These are phyloP conservation scores for Capsicum chinense DNA, from an alignment of 257 asterid genomes.

Conservation along the genomic window DNA sequence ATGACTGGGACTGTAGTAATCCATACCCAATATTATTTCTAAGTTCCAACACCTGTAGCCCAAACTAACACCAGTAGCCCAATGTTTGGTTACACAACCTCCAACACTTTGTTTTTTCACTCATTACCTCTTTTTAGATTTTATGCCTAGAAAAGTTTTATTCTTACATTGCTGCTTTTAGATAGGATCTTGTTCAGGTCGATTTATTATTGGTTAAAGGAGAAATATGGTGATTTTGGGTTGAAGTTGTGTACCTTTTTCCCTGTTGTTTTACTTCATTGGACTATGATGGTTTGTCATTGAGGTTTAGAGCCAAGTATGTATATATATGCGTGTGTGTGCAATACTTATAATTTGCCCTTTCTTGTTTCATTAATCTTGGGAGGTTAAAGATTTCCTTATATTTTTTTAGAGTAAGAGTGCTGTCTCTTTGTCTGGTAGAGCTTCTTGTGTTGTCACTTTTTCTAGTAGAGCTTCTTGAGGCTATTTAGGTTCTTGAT, in stretches of 20 bases:
- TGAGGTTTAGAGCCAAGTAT: background rate
- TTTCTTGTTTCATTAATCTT: background rate
- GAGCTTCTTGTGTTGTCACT: background rate
- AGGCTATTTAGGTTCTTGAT: constrained; percentile 57
- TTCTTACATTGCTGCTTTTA: background rate
- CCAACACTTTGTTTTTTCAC: constrained; percentile 1
- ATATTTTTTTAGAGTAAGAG: constrained; percentile 4
- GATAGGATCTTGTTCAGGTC: background rate
- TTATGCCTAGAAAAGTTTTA: background rate
- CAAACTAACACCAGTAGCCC: too few species aligned
- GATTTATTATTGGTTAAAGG: background rate
- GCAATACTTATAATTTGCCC: background rate
- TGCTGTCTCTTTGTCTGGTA: too few species aligned
- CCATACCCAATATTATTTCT: too few species aligned
- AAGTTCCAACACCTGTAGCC: too few species aligned
- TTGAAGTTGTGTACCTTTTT: background rate
- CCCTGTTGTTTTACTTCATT: background rate
- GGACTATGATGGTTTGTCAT: background rate
- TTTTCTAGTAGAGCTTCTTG: constrained; percentile 39
- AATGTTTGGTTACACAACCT: too few species aligned
- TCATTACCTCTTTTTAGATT: background rate
- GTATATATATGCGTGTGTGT: background rate
- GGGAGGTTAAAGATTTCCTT: background rate
- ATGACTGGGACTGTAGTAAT: too few species aligned
- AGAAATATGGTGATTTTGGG: background rate